phyloP scores from a whole-genome alignment of 495 filamentous ascomycete genomes.

The Xylaria intraflava region DNA sequence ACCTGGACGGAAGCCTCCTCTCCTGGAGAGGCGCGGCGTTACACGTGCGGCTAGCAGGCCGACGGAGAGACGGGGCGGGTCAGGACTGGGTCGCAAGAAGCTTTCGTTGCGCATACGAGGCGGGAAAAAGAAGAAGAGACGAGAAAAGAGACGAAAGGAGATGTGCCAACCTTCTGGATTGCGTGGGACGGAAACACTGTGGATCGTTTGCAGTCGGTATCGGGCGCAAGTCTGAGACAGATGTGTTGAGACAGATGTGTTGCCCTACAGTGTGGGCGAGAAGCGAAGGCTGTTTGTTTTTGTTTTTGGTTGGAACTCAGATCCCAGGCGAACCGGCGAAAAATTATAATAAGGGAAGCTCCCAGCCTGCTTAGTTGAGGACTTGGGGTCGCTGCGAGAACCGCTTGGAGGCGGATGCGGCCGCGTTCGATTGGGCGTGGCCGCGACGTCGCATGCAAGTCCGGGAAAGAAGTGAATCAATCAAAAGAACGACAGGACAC shows the following conservation, averaged over 20 bases:
- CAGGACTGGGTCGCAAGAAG: not conserved
- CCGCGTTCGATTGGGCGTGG: slow-evolving; percentile 3
- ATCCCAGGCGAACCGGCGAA: no score
- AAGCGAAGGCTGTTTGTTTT: not conserved
- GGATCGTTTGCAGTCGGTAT: slow-evolving; percentile 7
- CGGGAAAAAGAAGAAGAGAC: not conserved
- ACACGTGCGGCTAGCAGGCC: not conserved
- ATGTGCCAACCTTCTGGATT: slow-evolving; percentile 4
- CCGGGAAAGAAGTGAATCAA: not conserved
- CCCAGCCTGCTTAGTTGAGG: not conserved
- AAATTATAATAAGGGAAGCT: no score
- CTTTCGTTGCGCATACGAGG: slow-evolving; percentile 7
- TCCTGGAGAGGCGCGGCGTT: slow-evolving; percentile 5
- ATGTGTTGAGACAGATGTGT: no score
- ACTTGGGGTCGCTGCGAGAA: not conserved
- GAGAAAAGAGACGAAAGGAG: not conserved
- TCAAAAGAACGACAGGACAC: slow-evolving; percentile 1
- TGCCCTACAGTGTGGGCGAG: not conserved
- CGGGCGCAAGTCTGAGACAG: slow-evolving; percentile 8
- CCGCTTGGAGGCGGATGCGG: not conserved
- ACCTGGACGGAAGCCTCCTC: not conserved
- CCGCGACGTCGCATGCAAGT: slow-evolving; percentile 1
- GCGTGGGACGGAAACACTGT: not conserved
- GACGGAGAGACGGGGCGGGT: not conserved
- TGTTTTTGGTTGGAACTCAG: not conserved